Evolutionary conservation across 306 rosid species (phyloP).

Genomic region (Cucumis melo): DNA sequence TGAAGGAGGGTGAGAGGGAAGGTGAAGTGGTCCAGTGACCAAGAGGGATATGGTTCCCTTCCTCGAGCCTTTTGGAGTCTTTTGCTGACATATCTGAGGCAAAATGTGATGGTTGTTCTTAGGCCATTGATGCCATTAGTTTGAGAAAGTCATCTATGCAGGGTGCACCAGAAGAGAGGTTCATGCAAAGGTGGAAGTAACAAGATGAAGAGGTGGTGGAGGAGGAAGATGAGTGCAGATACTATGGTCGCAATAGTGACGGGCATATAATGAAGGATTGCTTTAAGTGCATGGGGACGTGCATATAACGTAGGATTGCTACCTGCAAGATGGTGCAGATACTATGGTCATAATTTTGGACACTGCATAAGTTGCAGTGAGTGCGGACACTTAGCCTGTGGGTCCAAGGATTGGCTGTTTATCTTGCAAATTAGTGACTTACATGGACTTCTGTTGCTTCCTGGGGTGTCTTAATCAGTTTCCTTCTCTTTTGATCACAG

Average conservation of each 20-base stretch:
- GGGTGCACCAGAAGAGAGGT: constrained; percentile 34
- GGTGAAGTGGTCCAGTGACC: constrained; percentile 75
- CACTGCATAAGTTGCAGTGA: constrained; percentile 30
- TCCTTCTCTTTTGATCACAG: not conserved
- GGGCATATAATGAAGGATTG: no score
- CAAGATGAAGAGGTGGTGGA: constrained; percentile 26
- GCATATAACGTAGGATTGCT: constrained; percentile 19
- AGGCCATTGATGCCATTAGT: constrained; percentile 64
- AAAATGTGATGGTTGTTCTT: constrained; percentile 38
- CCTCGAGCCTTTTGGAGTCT: constrained; percentile 53
- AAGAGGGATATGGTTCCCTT: constrained; percentile 65
- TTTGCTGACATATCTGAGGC: constrained; percentile 60
- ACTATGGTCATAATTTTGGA: not conserved
- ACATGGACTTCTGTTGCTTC: not conserved
- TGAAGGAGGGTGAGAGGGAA: constrained; percentile 38
- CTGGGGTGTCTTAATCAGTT: not conserved
- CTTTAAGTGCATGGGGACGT: constrained; percentile 17
- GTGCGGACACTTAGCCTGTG: constrained; percentile 29
- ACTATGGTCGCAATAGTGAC: no score
- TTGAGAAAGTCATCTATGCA: constrained; percentile 34
- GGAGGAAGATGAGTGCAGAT: constrained; percentile 12
- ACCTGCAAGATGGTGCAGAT: constrained; percentile 4
- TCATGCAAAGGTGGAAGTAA: constrained; percentile 14
- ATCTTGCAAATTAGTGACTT: not conserved
- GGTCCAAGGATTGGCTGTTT: constrained; percentile 19